A percentile compares a stretch with the other conserved stretches of the same genome.
These are phyloP conservation scores for Aspergillus japonicus DNA, from an alignment of 2,329 filamentous ascomycete species.

Conservation along the genomic window DNA sequence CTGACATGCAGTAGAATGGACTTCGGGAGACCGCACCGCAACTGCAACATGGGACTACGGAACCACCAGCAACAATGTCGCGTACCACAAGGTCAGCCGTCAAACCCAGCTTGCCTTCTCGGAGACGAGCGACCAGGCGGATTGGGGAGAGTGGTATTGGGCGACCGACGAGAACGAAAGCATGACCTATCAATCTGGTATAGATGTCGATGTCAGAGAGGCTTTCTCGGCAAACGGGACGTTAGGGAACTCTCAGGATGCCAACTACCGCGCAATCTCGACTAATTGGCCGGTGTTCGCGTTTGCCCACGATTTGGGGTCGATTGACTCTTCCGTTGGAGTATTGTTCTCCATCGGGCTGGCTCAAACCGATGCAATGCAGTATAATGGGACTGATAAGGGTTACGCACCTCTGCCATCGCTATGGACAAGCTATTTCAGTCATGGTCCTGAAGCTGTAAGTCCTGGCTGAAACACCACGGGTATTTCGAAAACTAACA, in stretches of 20 bases:
- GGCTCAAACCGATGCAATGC: conserved; percentile 50
- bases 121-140: conserved; percentile 49
- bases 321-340: conserved; percentile 38
- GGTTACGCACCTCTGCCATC: conserved; percentile 43
- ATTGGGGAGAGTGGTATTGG: conserved; percentile 58
- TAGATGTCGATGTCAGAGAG: conserved; percentile 48
- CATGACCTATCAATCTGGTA: conserved; percentile 50
- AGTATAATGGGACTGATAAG: conserved; percentile 46
- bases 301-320: conserved; percentile 52
- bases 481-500: not conserved
- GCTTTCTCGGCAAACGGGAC: conserved; percentile 46
- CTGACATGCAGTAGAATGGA: conserved; percentile 60
- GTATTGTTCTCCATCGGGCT: conserved; percentile 53
- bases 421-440: conserved; percentile 52
- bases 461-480: conserved; percentile 1
- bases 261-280: conserved; percentile 51
- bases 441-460: conserved; percentile 40
- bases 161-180: conserved; percentile 44
- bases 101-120: conserved; percentile 50
- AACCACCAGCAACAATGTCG: conserved; percentile 50
- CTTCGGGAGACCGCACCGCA: conserved; percentile 59
- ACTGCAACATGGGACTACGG: conserved; percentile 64
- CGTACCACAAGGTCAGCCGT: conserved; percentile 60
- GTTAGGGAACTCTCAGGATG: conserved; percentile 48
- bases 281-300: conserved; percentile 54